Conservation (phyloP, 2,329 filamentous ascomycete genomes). For the Fusarium musae region DNA sequence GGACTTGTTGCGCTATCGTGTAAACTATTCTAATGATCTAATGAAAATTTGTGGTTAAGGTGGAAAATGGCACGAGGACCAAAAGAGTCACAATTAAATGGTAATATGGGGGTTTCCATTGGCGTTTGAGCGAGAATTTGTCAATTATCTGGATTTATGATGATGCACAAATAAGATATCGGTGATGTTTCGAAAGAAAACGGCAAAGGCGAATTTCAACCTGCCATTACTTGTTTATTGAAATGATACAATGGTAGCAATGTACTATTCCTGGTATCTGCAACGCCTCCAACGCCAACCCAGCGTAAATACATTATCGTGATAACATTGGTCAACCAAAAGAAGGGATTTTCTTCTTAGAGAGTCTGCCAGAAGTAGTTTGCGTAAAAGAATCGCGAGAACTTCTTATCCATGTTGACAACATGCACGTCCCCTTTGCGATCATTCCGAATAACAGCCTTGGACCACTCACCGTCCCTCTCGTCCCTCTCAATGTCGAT, state of each 20-base stretch:
- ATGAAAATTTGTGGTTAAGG: slow-evolving; percentile 12
- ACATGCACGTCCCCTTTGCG: slow-evolving; percentile 93
- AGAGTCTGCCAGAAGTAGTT: slow-evolving; percentile 96
- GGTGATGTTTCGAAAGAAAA: background rate
- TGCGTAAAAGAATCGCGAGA: slow-evolving; percentile 90
- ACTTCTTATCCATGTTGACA: slow-evolving; percentile 92
- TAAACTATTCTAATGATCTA: slow-evolving; percentile 35
- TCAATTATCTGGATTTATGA: background rate
- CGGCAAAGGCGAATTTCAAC: background rate
- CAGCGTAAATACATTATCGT: slow-evolving; percentile 19
- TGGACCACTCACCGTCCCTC: slow-evolving; percentile 79
- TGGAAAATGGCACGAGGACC: background rate
- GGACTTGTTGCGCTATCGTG: background rate
- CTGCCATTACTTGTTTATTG: background rate
- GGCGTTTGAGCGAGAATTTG: slow-evolving; percentile 22
- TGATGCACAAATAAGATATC: background rate
- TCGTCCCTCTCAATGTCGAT: slow-evolving; percentile 88
- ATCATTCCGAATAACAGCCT: slow-evolving; percentile 86
- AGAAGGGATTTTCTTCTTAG: slow-evolving; percentile 51
- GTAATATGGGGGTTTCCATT: background rate
- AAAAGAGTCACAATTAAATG: slow-evolving; percentile 10
- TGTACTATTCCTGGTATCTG: slow-evolving; percentile 31
- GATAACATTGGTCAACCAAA: background rate
- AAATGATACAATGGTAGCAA: background rate
- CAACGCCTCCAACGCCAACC: slow-evolving; percentile 33